A percentile compares a stretch with the other conserved stretches of the same genome.
phyloP scores from a whole-genome alignment of 768 basidiomycete species.

The Rhizopogon roseolus region DNA sequence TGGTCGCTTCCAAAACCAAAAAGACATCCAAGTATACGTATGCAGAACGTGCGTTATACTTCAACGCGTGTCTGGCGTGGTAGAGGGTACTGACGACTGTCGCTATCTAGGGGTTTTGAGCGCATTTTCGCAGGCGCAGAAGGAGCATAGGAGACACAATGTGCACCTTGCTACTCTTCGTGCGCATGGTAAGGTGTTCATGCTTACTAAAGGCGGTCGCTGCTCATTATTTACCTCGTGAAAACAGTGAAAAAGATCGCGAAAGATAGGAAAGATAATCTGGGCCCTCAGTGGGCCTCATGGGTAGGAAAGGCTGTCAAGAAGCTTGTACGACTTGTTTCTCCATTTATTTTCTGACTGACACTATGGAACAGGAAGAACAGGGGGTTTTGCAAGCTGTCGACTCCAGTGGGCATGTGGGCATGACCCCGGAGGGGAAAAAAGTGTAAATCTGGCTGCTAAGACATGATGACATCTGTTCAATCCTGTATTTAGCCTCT shows the following conservation, averaged over 20 bases:
- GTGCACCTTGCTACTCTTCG: conserved; percentile 42
- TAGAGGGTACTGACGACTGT: not conserved
- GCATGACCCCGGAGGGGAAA: conserved; percentile 39
- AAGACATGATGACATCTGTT: not conserved
- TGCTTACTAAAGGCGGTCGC: not conserved
- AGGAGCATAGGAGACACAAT: conserved; percentile 38
- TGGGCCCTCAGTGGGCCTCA: conserved; percentile 45
- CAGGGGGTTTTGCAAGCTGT: conserved; percentile 37
- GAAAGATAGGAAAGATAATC: conserved; percentile 35
- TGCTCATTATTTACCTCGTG: not conserved
- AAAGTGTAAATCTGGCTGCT: conserved; percentile 34
- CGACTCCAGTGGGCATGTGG: conserved; percentile 31
- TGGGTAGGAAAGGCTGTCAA: conserved; percentile 44
- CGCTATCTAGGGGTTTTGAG: conserved; percentile 38
- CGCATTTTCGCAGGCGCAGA: conserved; percentile 40
- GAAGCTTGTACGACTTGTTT: conserved; percentile 31
- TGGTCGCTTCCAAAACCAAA: conserved; percentile 27
- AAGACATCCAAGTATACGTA: conserved; percentile 32
- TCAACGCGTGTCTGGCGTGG: not conserved
- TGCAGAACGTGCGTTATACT: conserved; percentile 35
- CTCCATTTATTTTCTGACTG: not conserved
- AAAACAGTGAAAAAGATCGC: conserved; percentile 42
- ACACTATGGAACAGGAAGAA: conserved; percentile 29
- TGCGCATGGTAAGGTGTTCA: conserved; percentile 35
- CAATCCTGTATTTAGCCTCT: conserved; percentile 19